These are phyloP conservation scores for Guillardia theta DNA, from an alignment of 78 protist genomes.

Conservation along the genomic window DNA sequence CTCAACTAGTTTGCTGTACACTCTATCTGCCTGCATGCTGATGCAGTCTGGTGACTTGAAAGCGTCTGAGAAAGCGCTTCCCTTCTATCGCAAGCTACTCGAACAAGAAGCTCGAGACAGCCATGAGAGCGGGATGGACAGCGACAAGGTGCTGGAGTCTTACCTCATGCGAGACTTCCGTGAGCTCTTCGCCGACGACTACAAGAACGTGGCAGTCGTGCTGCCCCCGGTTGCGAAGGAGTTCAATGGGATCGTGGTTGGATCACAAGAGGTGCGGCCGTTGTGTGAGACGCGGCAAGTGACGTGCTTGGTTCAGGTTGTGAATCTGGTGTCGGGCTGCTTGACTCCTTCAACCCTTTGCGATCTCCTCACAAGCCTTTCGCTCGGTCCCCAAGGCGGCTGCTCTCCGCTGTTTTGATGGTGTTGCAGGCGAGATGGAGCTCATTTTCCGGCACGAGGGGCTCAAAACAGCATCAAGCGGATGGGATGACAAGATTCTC, in stretches of 20 bases:
- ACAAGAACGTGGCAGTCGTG: background rate
- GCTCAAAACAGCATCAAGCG: background rate
- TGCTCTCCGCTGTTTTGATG: no score
- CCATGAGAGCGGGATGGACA: background rate
- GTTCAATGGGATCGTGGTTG: background rate
- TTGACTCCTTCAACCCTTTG: background rate
- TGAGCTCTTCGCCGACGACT: background rate
- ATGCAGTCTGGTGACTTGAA: background rate
- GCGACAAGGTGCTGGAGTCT: background rate
- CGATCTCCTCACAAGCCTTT: background rate
- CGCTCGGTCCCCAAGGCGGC: no score
- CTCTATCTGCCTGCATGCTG: background rate
- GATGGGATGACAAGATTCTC: background rate
- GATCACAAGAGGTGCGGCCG: background rate
- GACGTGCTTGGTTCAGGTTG: background rate
- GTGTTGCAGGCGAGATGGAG: no score
- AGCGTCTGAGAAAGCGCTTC: background rate
- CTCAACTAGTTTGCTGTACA: no score
- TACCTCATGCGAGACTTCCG: background rate
- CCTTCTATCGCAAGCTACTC: background rate
- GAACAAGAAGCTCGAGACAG: background rate
- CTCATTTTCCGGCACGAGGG: background rate
- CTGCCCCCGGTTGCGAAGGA: background rate
- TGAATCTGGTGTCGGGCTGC: background rate
- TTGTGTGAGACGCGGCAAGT: background rate